A percentile compares a stretch with the other conserved stretches of the same genome.
Evolutionary conservation across 805 yeast genomes (phyloP).

Genomic region (Monosporozyma aerobia): DNA sequence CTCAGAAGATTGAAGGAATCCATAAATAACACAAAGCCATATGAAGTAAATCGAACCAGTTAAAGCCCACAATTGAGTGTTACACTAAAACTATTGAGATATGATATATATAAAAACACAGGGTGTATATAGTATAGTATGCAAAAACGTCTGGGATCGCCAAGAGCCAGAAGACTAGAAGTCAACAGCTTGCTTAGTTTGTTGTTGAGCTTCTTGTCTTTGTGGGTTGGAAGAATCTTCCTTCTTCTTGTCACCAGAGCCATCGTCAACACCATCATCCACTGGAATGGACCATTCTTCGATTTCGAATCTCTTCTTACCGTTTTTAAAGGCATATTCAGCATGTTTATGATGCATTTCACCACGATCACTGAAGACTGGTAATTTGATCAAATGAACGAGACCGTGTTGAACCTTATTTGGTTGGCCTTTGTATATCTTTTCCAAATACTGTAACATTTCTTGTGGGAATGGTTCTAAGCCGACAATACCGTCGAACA

Average conservation of each 20-base stretch:
- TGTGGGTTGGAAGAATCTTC: neutral
- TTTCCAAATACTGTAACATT: conserved; percentile 55
- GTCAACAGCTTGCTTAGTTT: conserved; percentile 4
- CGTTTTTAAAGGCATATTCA: conserved; percentile 81
- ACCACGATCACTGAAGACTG: conserved; percentile 60
- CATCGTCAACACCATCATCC: conserved; percentile 53
- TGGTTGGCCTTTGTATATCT: conserved; percentile 53
- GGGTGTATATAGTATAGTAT: neutral
- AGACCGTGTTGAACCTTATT: conserved; percentile 78
- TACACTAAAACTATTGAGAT: neutral
- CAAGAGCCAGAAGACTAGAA: conserved; percentile 2
- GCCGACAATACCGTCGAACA: conserved; percentile 61
- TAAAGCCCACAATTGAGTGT: neutral
- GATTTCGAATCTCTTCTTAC: conserved; percentile 73
- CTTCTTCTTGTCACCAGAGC: neutral
- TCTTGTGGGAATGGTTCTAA: conserved; percentile 77
- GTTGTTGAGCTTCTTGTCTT: neutral
- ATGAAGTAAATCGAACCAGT: neutral
- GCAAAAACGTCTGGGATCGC: neutral
- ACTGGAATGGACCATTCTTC: conserved; percentile 98
- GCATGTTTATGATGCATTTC: conserved; percentile 64
- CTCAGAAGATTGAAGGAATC: neutral
- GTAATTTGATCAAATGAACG: conserved; percentile 64
- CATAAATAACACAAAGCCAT: neutral
- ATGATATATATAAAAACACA: neutral